phyloP scores from a whole-genome alignment of 345 rosid species.

The Draba incana region DNA sequence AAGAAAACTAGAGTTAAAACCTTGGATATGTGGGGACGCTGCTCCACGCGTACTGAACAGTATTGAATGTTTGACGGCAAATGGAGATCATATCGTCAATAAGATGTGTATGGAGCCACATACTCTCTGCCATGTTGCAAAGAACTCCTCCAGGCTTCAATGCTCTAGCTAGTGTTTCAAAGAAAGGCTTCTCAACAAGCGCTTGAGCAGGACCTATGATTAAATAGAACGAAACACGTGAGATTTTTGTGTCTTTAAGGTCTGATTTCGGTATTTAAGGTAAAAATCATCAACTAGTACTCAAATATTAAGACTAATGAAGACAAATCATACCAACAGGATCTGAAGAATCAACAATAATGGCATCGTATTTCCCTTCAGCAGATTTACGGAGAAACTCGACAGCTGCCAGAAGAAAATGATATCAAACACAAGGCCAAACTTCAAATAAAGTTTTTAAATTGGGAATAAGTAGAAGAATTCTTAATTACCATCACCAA shows the following conservation, averaged over 20 bases:
- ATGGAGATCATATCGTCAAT: slow-evolving; percentile 78
- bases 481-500: slow-evolving; percentile 86
- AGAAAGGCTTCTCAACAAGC: slow-evolving; percentile 94
- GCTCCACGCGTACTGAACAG: slow-evolving; percentile 92
- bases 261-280: background rate
- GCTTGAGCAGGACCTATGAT: slow-evolving; percentile 87
- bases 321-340: slow-evolving; percentile 69
- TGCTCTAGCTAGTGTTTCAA: slow-evolving; percentile 73
- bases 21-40: slow-evolving; percentile 98
- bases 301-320: background rate
- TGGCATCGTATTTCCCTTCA: slow-evolving; percentile 82
- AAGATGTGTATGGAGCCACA: slow-evolving; percentile 99
- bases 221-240: slow-evolving; percentile 20
- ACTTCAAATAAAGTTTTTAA: background rate
- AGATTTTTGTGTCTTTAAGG: background rate
- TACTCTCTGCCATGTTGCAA: slow-evolving; percentile 97
- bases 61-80: slow-evolving; percentile 78
- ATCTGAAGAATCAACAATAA: slow-evolving; percentile 93
- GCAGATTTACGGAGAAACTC: slow-evolving; percentile 68
- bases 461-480: background rate
- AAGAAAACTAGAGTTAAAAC: slow-evolving; percentile 46
- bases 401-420: slow-evolving; percentile 57
- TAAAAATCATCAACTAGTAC: slow-evolving; percentile 6
- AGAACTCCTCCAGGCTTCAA: slow-evolving; percentile 93
- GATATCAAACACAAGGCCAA: slow-evolving; percentile 19